Evolutionary conservation across 768 basidiomycete genomes (phyloP), one percentile per base, ranked within the genome.

Genomic region (Cyclocybe cylindracea): DNA sequence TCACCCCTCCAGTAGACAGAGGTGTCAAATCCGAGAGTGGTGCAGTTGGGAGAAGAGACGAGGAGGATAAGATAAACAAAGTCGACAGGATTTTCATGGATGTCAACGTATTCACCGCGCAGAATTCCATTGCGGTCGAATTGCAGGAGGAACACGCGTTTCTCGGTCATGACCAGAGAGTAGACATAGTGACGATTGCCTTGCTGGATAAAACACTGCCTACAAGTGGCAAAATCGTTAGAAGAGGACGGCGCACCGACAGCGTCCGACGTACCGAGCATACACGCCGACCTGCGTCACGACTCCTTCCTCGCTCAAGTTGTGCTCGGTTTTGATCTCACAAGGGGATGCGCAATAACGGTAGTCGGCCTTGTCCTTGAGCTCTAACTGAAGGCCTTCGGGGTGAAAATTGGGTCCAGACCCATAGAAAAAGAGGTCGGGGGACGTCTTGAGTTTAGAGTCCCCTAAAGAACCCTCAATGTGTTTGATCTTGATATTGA

Each of bases 11-110:
- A 66, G 16, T 31, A 58, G 10, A 62, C 50, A 10, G 45, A 50
- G 2, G 57, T 59, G 39, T 63, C 62, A 41, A 50, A 66, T 4
- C 62, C 62, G 7, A 61, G 39, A 7, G 48, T 39, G 7, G 47
- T 48, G n/a, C 58, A 59, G 24, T 61, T 32, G 7, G 51, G n/a
- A 3, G 59, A 60, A 9, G 45, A 44, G 7, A 61, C 14, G 37
- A 57, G 59, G 11, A 61, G 46, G 33, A 66, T 51, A 42, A 62
- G 44, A 32, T 54, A 54, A 33, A 62, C 52, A 41, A 66, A 62
- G 29, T 41, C 33, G 29, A 31, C n/a, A 0, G 62, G 39, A n/a
- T 51, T 39, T 16, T 46, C 6, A 44, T 66, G 62, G 32, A 59
- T 57, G 45, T 66, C 11, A 43, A 63, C 43, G 3, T 24, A 16